Evolutionary conservation across 202 grass and related monocot species (phyloP).

Genomic region (Panicum virgatum): DNA sequence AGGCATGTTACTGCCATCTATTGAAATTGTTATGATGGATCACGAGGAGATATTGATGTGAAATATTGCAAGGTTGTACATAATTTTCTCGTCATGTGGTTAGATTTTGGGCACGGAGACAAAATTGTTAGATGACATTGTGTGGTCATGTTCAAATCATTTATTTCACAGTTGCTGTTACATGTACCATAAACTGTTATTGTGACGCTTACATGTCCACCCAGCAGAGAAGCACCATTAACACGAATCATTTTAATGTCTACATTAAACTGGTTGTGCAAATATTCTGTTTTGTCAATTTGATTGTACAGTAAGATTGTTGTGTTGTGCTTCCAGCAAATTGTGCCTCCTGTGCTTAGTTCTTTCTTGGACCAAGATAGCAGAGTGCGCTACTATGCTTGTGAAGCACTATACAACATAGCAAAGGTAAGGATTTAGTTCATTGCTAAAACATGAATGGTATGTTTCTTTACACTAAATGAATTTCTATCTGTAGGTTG

Average conservation of each 20-base stretch:
- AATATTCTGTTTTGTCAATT: constrained; percentile 26
- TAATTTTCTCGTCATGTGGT: neutral
- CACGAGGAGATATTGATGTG: neutral
- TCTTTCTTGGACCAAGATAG: constrained; percentile 88
- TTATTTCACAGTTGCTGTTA: neutral
- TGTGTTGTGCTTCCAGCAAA: constrained; percentile 54
- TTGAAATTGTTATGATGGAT: constrained; percentile 10
- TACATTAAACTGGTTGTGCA: neutral
- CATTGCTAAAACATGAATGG: neutral
- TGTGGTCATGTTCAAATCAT: neutral
- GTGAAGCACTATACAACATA: constrained; percentile 99
- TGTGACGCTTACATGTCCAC: neutral
- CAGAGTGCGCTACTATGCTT: constrained; percentile 99
- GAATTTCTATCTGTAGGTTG: constrained; percentile 65
- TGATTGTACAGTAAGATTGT: constrained; percentile 19
- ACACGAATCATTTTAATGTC: constrained; percentile 14
- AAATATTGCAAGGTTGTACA: constrained; percentile 4
- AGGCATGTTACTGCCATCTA: neutral
- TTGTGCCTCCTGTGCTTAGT: constrained; percentile 80
- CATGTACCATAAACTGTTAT: neutral
- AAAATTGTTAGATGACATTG: neutral
- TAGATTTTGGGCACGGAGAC: neutral
- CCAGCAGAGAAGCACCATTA: neutral
- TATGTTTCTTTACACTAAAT: constrained; percentile 32
- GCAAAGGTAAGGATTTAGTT: constrained; percentile 67